Evolutionary conservation across 768 basidiomycete species (phyloP), one percentile per base, ranked within the genome.

Genomic region (Melanogaster broomeanus): DNA sequence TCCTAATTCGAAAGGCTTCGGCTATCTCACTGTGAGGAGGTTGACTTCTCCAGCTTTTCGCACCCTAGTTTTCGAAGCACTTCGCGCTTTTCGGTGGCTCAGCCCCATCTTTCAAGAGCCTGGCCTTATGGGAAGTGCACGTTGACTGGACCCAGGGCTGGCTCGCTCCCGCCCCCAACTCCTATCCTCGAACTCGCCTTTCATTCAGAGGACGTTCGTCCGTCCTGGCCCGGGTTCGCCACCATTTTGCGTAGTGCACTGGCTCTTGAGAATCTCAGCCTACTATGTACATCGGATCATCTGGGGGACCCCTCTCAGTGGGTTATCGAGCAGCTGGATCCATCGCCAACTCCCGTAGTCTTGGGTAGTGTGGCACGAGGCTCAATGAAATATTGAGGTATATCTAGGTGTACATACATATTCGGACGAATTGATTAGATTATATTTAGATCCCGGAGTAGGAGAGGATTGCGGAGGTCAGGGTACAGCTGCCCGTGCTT

Each of bases 111-210:
- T 70, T 90, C 13, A 68, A 63, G 18, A 59, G 68, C 4, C 65
- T 81, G 30, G 70, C 72, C 10, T 71, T 90, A 24, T 87, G 84
- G 82, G 87, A 86, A 34, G 83, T 88, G 5, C 87, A 87, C 54
- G 65, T 90, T 30, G 77, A 83, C 50, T 90, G 88, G 88, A 71
- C 76, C 27, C 69, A 73, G 30, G 71, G 75, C 15, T 62, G 74
- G 19, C 54, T 68, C 25, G 27, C 50, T 6, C 56, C 61, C 4
- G 61, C 63, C 2, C n/a, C 53, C 25, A 58, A 53, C 68, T 90
- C 25, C 61, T 57, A 75, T 79, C 15, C 62, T 90, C 19, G 79
- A 85, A 57, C 70, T 90, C 37, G 78, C 82, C 0, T 88, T 78
- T 68, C 87, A 87, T 58, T 65, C 77, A 9, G 72, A 76, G 25